Base-by-base conservation (phyloP, 352 stramenopile genomes). In the Blastocystis sp. region DNA sequence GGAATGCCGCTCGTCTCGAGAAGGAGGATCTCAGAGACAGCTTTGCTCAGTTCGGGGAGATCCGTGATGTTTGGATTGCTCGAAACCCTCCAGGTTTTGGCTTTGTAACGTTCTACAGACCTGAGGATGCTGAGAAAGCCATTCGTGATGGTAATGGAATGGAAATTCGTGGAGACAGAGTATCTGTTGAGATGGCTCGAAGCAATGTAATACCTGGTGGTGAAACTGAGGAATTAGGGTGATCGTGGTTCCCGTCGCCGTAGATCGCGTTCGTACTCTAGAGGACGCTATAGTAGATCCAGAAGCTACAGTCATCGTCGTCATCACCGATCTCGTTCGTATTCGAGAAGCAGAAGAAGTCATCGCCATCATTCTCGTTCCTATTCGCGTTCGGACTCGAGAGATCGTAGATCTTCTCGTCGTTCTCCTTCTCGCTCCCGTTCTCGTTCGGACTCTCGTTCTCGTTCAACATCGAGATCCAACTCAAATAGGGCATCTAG, bases 61-160 rank as follows among this genome's bases (percentile, higher is more conserved):
- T 90, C 19, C 54, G 69, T 21, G 85, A 89, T 37, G 87, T 89
- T 43, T 90, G 88, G 88, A 86, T 90, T 52, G 88, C 88, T n/a
- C 89, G 88, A 66, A 90, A 89, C 88, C 88, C 88, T 71, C 88
- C 88, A 27, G 88, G 88, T 65, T 90, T 90, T 71, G 88, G 54
- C 11, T 90, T 90, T 63, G 77, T 90, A 19, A 88, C 88, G 71
- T 89, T 89, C 65, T 88, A 89, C 46, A 88, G 80, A 39, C 46
- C 75, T 19, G 67, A 81, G 27, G 87, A 89, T 59, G 88, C 88
- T 58, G 85, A 88, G 71, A 58, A 78, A 74, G 78, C 88, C 58
- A 73, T 78, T 81, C 19, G 83, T 89, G 42, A 89, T 74, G 42
- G 61, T 88, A 71, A 87, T 63, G 29, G 69, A 58, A 51, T 83